A percentile compares a stretch with the other conserved stretches of the same genome.
Evolutionary conservation across 441 rosid genomes (phyloP).

Genomic region (Capsella rubella): DNA sequence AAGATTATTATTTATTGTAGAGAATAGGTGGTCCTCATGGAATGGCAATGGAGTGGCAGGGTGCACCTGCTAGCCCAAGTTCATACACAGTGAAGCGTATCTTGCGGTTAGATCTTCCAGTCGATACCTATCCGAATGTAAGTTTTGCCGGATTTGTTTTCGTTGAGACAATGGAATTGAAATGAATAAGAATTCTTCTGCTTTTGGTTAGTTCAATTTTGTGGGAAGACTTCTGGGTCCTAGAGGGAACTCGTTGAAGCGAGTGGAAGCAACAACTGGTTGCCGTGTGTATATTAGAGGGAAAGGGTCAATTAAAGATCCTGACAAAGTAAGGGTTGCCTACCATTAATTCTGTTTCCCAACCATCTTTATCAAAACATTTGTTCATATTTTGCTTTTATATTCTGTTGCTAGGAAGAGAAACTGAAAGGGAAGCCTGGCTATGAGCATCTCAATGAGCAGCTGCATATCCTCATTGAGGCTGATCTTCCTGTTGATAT

Average conservation of each 20-base stretch:
- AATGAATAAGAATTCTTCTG: slow-evolving; percentile 35
- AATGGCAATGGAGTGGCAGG: slow-evolving; percentile 99
- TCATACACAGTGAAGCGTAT: slow-evolving; percentile 90
- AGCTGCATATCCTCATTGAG: slow-evolving; percentile 93
- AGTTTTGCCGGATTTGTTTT: slow-evolving; percentile 17
- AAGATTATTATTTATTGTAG: slow-evolving; percentile 47
- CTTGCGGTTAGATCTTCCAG: slow-evolving; percentile 98
- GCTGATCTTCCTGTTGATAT: slow-evolving; percentile 89
- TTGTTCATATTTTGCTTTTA: slow-evolving; percentile 38
- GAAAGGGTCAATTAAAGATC: slow-evolving; percentile 96
- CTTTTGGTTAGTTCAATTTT: slow-evolving; percentile 78
- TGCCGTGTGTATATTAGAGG: slow-evolving; percentile 97
- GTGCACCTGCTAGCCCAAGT: slow-evolving; percentile 93
- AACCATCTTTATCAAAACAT: slow-evolving; percentile 14
- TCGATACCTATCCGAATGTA: slow-evolving; percentile 59
- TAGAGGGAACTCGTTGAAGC: slow-evolving; percentile 90
- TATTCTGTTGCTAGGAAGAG: slow-evolving; percentile 69
- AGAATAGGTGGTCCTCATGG: slow-evolving; percentile 86
- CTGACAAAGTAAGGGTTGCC: slow-evolving; percentile 68
- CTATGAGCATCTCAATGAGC: slow-evolving; percentile 95
- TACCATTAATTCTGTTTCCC: neutral
- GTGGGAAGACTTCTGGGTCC: slow-evolving; percentile 93
- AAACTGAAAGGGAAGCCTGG: slow-evolving; percentile 93
- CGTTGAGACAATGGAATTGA: neutral
- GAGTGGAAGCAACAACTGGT: slow-evolving; percentile 92